Conservation (phyloP, 2,329 filamentous ascomycete species). For the Trichothecium roseum region DNA sequence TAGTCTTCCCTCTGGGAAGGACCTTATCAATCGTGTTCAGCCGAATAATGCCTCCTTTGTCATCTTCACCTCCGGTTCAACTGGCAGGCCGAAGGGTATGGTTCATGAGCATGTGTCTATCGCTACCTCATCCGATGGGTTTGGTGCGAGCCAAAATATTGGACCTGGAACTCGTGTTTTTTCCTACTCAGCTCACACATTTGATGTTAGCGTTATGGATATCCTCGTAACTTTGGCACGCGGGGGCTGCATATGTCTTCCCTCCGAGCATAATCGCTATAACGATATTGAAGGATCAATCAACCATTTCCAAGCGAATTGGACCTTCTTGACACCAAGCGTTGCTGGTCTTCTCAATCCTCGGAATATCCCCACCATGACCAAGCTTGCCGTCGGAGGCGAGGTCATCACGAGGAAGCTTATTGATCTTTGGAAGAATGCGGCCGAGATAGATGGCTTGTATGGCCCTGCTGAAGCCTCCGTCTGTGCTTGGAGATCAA, state of each 20-base stretch:
- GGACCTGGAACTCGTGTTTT: not conserved
- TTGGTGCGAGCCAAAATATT: not conserved
- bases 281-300: slow-evolving; percentile 38
- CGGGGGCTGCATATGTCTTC: slow-evolving; percentile 28
- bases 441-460: slow-evolving; percentile 18
- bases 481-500: not conserved
- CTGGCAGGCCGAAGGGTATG: slow-evolving; percentile 6
- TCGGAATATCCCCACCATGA: slow-evolving; percentile 6
- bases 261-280: slow-evolving; percentile 32
- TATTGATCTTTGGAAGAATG: slow-evolving; percentile 5
- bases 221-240: slow-evolving; percentile 44
- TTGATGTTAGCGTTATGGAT: slow-evolving; percentile 2
- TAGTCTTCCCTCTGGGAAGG: not conserved
- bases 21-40: not conserved
- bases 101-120: not conserved
- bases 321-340: slow-evolving; percentile 8
- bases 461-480: slow-evolving; percentile 30
- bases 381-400: slow-evolving; percentile 7
- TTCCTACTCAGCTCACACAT: slow-evolving; percentile 1
- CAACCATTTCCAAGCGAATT: slow-evolving; percentile 26
- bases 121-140: not conserved
- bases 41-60: slow-evolving; percentile 8
- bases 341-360: slow-evolving; percentile 9
- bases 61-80: slow-evolving; percentile 6
- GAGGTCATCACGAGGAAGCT: slow-evolving; percentile 5